phyloP scores from a whole-genome alignment of 768 basidiomycete species.

The Leccinum longicurvipes region DNA sequence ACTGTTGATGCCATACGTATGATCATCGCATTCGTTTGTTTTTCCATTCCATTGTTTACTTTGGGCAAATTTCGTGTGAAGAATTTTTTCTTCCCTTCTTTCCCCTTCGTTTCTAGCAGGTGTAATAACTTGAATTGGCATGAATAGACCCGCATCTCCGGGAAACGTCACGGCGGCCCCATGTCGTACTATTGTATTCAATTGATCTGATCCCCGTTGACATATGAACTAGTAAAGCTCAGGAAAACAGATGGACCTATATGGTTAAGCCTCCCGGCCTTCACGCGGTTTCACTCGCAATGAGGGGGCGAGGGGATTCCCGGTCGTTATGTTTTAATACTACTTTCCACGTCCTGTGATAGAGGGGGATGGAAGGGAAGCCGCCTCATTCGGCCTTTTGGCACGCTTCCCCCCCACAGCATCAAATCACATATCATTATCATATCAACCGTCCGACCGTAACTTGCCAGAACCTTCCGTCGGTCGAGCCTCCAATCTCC shows the following conservation, averaged over 20 bases:
- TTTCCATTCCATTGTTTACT: constrained; percentile 19
- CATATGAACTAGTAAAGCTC: constrained; percentile 14
- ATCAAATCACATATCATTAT: not conserved
- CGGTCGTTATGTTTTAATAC: constrained; percentile 13
- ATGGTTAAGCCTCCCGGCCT: constrained; percentile 27
- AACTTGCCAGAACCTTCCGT: constrained; percentile 18
- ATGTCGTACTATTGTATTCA: constrained; percentile 28
- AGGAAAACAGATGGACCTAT: constrained; percentile 29
- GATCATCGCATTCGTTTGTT: constrained; percentile 4
- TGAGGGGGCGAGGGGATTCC: constrained; percentile 5
- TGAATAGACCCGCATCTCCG: constrained; percentile 16
- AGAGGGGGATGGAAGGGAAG: not conserved
- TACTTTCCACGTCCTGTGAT: constrained; percentile 3
- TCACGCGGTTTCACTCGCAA: constrained; percentile 26
- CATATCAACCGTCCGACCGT: not conserved
- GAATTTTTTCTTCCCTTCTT: not conserved
- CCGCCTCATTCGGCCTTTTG: not conserved
- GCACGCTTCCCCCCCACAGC: not conserved
- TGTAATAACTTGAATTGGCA: not conserved
- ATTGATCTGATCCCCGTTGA: constrained; percentile 38
- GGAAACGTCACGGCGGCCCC: constrained; percentile 18
- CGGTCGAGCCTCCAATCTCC: constrained; percentile 57
- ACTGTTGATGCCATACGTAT: not conserved
- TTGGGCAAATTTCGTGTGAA: constrained; percentile 18
- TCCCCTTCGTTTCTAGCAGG: not conserved